Conservation (phyloP, 2,329 filamentous ascomycete genomes). For the Akanthomyces lecanii region DNA sequence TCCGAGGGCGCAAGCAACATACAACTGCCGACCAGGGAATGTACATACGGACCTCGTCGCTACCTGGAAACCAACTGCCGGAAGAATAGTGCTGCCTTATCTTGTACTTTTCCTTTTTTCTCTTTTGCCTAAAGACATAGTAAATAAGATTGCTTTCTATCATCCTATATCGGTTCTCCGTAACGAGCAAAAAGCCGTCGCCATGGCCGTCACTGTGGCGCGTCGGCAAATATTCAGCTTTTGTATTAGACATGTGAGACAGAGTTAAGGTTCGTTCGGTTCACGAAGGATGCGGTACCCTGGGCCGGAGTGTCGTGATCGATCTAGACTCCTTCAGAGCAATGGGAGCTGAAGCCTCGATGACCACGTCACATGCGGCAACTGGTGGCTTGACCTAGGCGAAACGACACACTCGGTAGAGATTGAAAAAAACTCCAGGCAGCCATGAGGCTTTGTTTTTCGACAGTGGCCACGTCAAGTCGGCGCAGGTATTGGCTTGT, state of each 20-base stretch:
- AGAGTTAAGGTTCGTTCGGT: not conserved
- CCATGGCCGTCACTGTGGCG: not conserved
- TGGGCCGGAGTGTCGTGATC: not conserved
- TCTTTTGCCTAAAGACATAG: not conserved
- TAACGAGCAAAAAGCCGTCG: not conserved
- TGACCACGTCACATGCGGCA: not conserved
- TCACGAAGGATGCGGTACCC: constrained; percentile 6
- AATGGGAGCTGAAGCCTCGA: constrained; percentile 5
- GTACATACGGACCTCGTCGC: not conserved
- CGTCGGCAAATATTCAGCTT: not conserved
- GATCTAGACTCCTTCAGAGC: not conserved
- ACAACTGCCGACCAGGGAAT: not conserved
- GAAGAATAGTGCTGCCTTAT: not conserved
- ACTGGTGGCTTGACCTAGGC: not conserved
- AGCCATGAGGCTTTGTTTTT: not conserved
- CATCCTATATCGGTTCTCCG: not conserved
- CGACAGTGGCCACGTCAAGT: not conserved
- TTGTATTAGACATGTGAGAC: not conserved
- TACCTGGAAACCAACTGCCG: not conserved
- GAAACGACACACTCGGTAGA: not conserved
- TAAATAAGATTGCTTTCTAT: not conserved
- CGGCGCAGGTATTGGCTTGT: not conserved
- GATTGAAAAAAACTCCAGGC: not conserved
- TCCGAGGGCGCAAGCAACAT: not conserved
- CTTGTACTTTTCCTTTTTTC: too few species aligned